Conservation (phyloP, 495 filamentous ascomycete species). For the Penicillium herquei region DNA sequence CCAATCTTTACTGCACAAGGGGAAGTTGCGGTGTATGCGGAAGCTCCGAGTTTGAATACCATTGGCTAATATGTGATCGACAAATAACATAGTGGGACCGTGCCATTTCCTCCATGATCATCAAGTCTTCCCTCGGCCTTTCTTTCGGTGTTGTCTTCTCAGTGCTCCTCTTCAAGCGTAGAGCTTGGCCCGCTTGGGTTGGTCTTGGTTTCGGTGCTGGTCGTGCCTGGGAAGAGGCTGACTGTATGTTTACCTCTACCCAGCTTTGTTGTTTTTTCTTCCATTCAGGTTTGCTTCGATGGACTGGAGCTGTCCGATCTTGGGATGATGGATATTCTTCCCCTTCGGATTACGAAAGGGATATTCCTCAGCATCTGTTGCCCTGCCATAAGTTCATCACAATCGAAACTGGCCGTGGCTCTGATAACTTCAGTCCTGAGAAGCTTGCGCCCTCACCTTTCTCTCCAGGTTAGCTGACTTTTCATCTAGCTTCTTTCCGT, state of each 20-base stretch:
- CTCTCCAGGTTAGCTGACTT: slow-evolving; percentile 15
- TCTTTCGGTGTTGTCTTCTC: slow-evolving; percentile 98
- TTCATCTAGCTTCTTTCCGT: slow-evolving; percentile 44
- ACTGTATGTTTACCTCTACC: slow-evolving; percentile 42
- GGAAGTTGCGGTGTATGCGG: background rate
- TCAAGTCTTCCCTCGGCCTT: slow-evolving; percentile 90
- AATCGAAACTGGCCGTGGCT: background rate
- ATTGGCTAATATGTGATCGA: slow-evolving; percentile 19
- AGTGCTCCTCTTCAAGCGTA: slow-evolving; percentile 93
- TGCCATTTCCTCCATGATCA: slow-evolving; percentile 92
- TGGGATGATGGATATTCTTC: background rate
- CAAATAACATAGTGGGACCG: slow-evolving; percentile 78
- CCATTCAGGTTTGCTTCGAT: background rate
- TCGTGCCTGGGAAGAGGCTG: slow-evolving; percentile 86
- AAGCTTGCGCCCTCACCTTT: background rate
- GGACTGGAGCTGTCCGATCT: slow-evolving; percentile 2
- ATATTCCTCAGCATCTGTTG: too few relatives aligned
- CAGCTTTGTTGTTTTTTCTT: background rate
- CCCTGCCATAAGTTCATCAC: too few relatives aligned
- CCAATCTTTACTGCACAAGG: too few relatives aligned
- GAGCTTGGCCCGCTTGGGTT: slow-evolving; percentile 92
- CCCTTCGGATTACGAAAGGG: background rate
- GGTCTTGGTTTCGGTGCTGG: slow-evolving; percentile 94
- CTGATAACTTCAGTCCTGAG: background rate
- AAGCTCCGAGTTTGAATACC: background rate